Evolutionary conservation across 1,284 basidiomycete genomes (phyloP), one percentile per base, ranked within the genome.

Genomic region (Ceratorhiza oryzae-sativae): DNA sequence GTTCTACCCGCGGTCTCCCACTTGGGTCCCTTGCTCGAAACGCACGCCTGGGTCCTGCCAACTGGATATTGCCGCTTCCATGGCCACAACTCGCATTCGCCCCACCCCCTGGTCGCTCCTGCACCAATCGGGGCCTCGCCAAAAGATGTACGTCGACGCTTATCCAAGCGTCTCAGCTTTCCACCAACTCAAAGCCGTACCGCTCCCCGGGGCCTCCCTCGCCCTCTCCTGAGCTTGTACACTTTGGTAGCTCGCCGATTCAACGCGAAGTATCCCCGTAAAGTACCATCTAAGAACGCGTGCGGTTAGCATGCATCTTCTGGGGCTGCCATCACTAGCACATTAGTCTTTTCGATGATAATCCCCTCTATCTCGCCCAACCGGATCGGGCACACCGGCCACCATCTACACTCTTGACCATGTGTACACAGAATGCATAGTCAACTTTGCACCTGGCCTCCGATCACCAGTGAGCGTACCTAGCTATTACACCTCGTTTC

Each of bases 61-160:
- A 20, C 34, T 42, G 36, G 63, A 55, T 67, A 67, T 55, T 42
- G 49, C 36, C 23, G 63, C 63, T 67, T 67, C 63, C n/a, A 67
- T 32, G 51, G 27, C 32, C 23, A 55, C 32, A 55, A 63, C 13
- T 46, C 49, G 49, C 49, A 20, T 34, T 45, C 36, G 63, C 41
- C 6, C n/a, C 45, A 25, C 23, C 45, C 39, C 30, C 61, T 27
- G 30, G 61, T 23, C 12, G 30, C 15, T 49, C n/a, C 46, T 48
- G 20, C 45, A 32, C 61, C 61, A 63, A 51, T 49, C 61, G 45
- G 42, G 45, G 42, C 32, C 46, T 36, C n/a, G 46, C 45, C 2
- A 48, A 48, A 51, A 49, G 61, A 63, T 63, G 45, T 63, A 25
- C 61, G 46, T 46, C 4, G 45, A 36, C 27, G 45, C 61, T 49